phyloP scores from a whole-genome alignment of 495 filamentous ascomycete species.

The Lichina pygmaea region DNA sequence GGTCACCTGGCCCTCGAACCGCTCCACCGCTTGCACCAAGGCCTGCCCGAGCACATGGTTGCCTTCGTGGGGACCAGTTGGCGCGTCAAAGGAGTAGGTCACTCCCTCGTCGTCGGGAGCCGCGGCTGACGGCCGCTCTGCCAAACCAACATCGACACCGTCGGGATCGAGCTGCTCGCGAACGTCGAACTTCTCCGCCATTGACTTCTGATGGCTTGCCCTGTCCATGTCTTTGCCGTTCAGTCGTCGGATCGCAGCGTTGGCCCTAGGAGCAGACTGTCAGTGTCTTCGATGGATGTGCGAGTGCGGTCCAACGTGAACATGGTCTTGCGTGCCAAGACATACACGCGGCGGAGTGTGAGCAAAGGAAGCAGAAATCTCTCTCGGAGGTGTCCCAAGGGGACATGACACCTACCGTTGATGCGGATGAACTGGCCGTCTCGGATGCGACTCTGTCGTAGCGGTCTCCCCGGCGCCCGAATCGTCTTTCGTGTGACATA shows the following conservation, averaged over 20 bases:
- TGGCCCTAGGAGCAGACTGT: background rate
- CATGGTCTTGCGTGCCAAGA: too few relatives aligned
- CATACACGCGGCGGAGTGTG: too few relatives aligned
- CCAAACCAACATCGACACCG: conserved; percentile 4
- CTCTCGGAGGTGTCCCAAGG: too few relatives aligned
- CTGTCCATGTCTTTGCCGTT: background rate
- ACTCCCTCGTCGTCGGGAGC: conserved; percentile 15
- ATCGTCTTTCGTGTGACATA: too few relatives aligned
- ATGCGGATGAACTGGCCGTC: background rate
- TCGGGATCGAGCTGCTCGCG: conserved; percentile 10
- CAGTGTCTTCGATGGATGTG: background rate
- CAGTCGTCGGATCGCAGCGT: background rate
- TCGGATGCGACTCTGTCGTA: background rate
- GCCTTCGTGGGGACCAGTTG: conserved; percentile 17
- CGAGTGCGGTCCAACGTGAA: too few relatives aligned
- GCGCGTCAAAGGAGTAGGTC: conserved; percentile 21
- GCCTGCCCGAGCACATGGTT: conserved; percentile 26
- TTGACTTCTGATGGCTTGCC: conserved; percentile 4
- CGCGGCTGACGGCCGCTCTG: conserved; percentile 18
- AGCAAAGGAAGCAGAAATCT: too few relatives aligned
- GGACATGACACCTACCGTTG: conserved; percentile 1
- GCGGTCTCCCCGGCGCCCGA: too few relatives aligned
- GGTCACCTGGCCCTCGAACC: conserved; percentile 25
- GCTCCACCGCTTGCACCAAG: conserved; percentile 25
- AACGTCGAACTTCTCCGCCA: conserved; percentile 14